phyloP scores from a whole-genome alignment of 2,329 filamentous ascomycete species.

The Aspergillus proliferans region DNA sequence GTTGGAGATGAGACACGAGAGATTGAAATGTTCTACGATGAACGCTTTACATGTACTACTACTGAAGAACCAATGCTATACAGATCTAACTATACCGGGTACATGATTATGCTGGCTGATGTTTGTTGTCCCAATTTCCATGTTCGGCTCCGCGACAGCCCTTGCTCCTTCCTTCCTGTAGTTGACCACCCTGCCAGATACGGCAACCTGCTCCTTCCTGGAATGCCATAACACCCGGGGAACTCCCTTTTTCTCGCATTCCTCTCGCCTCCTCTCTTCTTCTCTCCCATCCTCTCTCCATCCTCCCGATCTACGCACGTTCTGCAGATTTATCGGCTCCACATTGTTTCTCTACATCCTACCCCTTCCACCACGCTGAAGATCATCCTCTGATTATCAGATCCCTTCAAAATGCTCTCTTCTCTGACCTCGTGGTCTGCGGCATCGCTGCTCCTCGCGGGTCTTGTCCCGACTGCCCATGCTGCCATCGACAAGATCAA shows the following conservation, averaged over 20 bases:
- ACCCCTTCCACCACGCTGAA: neutral
- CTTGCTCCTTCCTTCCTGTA: too few species aligned
- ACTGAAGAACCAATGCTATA: too few species aligned
- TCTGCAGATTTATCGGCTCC: neutral
- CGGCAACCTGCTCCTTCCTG: neutral
- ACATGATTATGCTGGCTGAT: too few species aligned
- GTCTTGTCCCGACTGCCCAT: slow-evolving; percentile 20
- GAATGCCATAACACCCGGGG: neutral
- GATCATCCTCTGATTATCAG: neutral
- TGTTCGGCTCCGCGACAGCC: too few species aligned
- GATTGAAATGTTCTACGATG: too few species aligned
- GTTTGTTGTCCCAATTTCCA: too few species aligned
- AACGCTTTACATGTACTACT: too few species aligned
- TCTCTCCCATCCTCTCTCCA: neutral
- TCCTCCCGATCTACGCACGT: neutral
- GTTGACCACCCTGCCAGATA: too few species aligned
- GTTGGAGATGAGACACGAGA: too few species aligned
- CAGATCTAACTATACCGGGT: too few species aligned
- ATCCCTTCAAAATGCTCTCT: slow-evolving; percentile 14
- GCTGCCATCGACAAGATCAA: slow-evolving; percentile 52
- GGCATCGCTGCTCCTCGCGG: slow-evolving; percentile 20
- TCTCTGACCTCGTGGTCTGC: slow-evolving; percentile 10
- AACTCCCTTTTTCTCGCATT: neutral
- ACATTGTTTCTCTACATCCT: neutral
- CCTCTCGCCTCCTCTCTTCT: neutral